Percentiles rank a stretch among this genome's conserved stretches.
These are phyloP conservation scores for Apiospora aurea DNA, from an alignment of 2,329 filamentous ascomycete species.

Conservation along the genomic window DNA sequence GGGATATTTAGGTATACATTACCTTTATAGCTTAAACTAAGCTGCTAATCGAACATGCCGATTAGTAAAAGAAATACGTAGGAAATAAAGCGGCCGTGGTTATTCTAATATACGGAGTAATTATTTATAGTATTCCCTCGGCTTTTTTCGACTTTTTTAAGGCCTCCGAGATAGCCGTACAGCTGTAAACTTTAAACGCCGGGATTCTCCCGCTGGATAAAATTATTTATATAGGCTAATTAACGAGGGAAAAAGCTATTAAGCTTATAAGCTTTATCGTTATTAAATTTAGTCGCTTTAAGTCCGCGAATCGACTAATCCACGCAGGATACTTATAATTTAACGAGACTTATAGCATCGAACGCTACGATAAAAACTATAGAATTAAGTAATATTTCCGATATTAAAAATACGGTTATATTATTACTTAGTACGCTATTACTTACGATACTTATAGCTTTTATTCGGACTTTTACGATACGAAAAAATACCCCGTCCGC, in stretches of 20 bases:
- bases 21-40: neutral
- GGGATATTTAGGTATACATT: neutral
- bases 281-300: neutral
- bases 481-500: neutral
- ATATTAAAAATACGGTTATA: constrained; percentile 2
- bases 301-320: neutral
- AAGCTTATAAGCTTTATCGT: neutral
- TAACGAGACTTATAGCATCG: neutral
- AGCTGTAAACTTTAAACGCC: neutral
- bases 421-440: too few relatives aligned
- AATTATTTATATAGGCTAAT: constrained; percentile 3
- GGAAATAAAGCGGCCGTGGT: too few relatives aligned
- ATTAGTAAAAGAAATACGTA: neutral
- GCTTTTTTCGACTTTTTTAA: neutral
- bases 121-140: too few relatives aligned
- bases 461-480: neutral
- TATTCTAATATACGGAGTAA: too few relatives aligned
- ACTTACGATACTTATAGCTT: neutral
- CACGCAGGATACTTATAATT: neutral
- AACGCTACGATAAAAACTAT: neutral
- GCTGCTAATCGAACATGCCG: neutral
- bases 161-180: neutral
- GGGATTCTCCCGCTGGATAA: neutral
- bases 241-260: too few relatives aligned
- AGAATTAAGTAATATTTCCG: neutral